These are phyloP conservation scores for Acmispon strigosus DNA, from an alignment of 306 rosid genomes.

Conservation along the genomic window DNA sequence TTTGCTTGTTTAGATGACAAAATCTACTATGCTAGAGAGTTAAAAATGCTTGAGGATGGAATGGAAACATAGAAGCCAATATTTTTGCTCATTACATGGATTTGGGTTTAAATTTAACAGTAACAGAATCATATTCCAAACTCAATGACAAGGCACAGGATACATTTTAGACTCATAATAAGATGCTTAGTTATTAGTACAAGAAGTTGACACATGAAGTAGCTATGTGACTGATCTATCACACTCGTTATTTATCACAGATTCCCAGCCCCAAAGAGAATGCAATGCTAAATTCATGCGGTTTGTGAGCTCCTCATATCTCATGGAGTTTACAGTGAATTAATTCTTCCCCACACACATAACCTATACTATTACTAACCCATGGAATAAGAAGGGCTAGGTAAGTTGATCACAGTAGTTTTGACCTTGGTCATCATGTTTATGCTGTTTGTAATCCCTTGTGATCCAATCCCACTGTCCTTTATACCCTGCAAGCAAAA, in stretches of 20 bases:
- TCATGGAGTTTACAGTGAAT: background rate
- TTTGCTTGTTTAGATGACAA: too few relatives aligned
- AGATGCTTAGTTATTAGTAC: slow-evolving; percentile 5
- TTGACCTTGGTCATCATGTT: slow-evolving; percentile 96
- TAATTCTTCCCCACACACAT: background rate
- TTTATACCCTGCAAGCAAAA: slow-evolving; percentile 62
- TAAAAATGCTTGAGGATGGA: too few relatives aligned
- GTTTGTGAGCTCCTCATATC: slow-evolving; percentile 1
- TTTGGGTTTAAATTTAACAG: background rate
- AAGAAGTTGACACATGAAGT: slow-evolving; percentile 19
- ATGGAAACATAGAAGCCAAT: too few relatives aligned
- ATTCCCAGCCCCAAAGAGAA: slow-evolving; percentile 22
- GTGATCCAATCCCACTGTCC: slow-evolving; percentile 99
- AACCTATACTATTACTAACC: slow-evolving; percentile 45
- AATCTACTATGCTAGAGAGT: too few relatives aligned
- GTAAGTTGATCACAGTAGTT: slow-evolving; percentile 85
- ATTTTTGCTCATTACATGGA: background rate
- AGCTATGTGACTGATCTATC: slow-evolving; percentile 15
- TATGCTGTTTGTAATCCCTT: slow-evolving; percentile 96
- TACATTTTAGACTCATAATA: slow-evolving; percentile 1
- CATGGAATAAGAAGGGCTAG: slow-evolving; percentile 89
- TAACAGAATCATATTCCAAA: slow-evolving; percentile 7
- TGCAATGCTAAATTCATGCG: background rate
- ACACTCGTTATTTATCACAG: slow-evolving; percentile 12
- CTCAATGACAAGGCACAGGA: slow-evolving; percentile 13